Percentiles rank a stretch among this genome's conserved stretches.
Evolutionary conservation across 768 basidiomycete species (phyloP).

Genomic region (Solioccasus polychromus): DNA sequence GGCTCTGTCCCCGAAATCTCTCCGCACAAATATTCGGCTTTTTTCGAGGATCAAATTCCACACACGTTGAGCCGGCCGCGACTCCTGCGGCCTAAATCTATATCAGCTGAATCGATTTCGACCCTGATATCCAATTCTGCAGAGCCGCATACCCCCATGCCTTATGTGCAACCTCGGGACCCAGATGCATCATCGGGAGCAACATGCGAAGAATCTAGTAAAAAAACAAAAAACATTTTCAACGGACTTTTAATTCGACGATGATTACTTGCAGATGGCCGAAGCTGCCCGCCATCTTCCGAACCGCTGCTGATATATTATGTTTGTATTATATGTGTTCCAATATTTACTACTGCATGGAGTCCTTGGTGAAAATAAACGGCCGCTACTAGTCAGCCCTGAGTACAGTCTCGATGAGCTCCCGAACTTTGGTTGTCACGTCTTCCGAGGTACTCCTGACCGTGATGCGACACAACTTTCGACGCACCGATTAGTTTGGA

Average conservation of each 20-base stretch:
- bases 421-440: conserved; percentile 72
- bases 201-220: conserved; percentile 21
- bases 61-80: conserved; percentile 21
- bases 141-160: conserved; percentile 7
- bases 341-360: conserved; percentile 14
- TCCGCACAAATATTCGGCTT: conserved; percentile 6
- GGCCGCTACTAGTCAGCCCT: conserved; percentile 21
- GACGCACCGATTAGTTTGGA: neutral
- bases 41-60: conserved; percentile 18
- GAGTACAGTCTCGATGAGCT: conserved; percentile 42
- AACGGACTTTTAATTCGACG: conserved; percentile 40
- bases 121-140: conserved; percentile 17
- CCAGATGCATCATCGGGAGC: conserved; percentile 4
- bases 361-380: neutral
- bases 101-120: conserved; percentile 57
- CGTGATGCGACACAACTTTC: conserved; percentile 86
- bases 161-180: conserved; percentile 5
- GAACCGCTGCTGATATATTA: conserved; percentile 14
- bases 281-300: conserved; percentile 8
- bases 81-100: conserved; percentile 44
- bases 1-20: conserved; percentile 27
- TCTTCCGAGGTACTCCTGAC: conserved; percentile 93
- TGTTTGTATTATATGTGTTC: conserved; percentile 25
- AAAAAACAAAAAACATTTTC: conserved; percentile 39
- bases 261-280: conserved; percentile 18